Evolutionary conservation across 495 filamentous ascomycete species (phyloP), one percentile per base, ranked within the genome.

Genomic region (Neurospora tetraspora): DNA sequence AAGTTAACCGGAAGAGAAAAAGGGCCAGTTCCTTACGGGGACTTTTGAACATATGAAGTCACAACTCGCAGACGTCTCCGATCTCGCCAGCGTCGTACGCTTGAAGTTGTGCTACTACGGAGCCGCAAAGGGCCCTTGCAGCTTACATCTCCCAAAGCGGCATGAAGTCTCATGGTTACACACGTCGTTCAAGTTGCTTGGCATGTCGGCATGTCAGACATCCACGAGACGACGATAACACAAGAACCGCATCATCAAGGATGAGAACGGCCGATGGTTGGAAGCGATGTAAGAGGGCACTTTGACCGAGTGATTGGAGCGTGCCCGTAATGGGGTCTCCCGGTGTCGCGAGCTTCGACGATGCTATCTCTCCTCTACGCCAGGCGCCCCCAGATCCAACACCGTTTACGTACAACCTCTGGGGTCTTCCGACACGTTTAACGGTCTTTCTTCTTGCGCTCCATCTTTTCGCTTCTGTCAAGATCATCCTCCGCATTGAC

Each of bases 81-180:
- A 34, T 10, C 0, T 18, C 14, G 0, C 14, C 5, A 16, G 3
- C 11, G 20, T 4, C 53, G 14, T 34, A 18, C 7, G 0, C 1
- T 2, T 3, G 14, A 1, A 27, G 53, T 65, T 18, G 27, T 23
- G 2, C 0, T 31, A 31, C 23, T 1, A 16, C 53, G 3, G 27
- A 65, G 53, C 27, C 31, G 3, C 53, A 65, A 65, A 65, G 3
- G 53, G 1, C 23, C 53, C 53, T 65, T 65, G 53, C 53, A 65
- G 27, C 53, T 65, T 34, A 65, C 27, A 34, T 36, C 23, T 65
- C 53, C 53, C 53, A 36, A 65, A 65, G 53, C 27, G 53, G 53
- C 53, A 34, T 34, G 31, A 65, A 34, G 53, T 65, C 27, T 65
- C 14, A 27, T 18, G 6, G 53, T 34, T 18, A 34, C 53, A 65